Evolutionary conservation across 2,329 filamentous ascomycete genomes (phyloP).

Genomic region (Diaporthe eres): DNA sequence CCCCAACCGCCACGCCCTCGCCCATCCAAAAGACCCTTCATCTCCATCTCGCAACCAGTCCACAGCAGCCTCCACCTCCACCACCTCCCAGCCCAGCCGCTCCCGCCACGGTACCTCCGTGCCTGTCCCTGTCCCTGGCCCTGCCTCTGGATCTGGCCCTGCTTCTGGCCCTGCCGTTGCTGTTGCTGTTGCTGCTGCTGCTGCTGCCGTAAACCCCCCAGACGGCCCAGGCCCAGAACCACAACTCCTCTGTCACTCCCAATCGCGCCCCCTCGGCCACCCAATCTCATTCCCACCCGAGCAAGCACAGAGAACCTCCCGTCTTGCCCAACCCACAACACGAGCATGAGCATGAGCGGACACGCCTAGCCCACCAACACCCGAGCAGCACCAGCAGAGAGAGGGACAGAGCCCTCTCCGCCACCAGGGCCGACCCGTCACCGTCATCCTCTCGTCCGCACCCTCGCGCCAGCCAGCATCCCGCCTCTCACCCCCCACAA

Average conservation of each 20-base stretch:
- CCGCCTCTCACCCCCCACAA: slow-evolving; percentile 50
- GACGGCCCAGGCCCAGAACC: slow-evolving; percentile 27
- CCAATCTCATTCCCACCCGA: slow-evolving; percentile 47
- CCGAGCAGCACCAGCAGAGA: slow-evolving; percentile 77
- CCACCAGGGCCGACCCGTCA: slow-evolving; percentile 67
- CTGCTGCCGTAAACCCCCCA: slow-evolving; percentile 17
- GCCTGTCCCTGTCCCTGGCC: slow-evolving; percentile 44
- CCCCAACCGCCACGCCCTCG: slow-evolving; percentile 42
- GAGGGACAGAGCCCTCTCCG: slow-evolving; percentile 53
- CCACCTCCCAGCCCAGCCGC: slow-evolving; percentile 36
- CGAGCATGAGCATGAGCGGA: slow-evolving; percentile 84
- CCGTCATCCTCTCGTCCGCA: slow-evolving; percentile 62
- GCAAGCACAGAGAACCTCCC: slow-evolving; percentile 53
- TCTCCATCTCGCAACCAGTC: slow-evolving; percentile 17
- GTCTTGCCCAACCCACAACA: slow-evolving; percentile 60
- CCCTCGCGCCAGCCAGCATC: slow-evolving; percentile 65
- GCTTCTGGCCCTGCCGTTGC: slow-evolving; percentile 23
- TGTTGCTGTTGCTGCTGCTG: slow-evolving; percentile 11
- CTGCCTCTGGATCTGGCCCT: slow-evolving; percentile 48
- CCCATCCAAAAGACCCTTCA: slow-evolving; percentile 37
- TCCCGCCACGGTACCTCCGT: slow-evolving; percentile 47
- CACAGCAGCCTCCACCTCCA: slow-evolving; percentile 32
- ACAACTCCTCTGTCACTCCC: slow-evolving; percentile 38
- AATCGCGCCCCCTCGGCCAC: slow-evolving; percentile 46
- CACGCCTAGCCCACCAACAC: slow-evolving; percentile 73